phyloP scores from a whole-genome alignment of 352 stramenopile species.

The Pythium graminicola region DNA sequence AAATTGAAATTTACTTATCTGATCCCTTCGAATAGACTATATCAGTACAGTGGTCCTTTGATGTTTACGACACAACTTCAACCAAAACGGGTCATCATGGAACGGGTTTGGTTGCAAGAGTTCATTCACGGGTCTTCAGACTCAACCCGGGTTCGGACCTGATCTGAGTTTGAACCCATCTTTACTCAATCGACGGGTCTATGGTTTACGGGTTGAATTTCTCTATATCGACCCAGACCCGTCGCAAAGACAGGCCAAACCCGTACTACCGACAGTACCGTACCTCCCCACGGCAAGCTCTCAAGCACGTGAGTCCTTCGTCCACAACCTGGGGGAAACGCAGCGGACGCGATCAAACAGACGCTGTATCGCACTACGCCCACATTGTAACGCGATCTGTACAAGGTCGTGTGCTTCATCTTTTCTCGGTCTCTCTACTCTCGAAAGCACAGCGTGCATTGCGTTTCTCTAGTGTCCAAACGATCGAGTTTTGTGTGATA shows the following conservation, averaged over 20 bases:
- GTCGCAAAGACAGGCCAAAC: constrained; percentile 19
- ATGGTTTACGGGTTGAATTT: too few species aligned
- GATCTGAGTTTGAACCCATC: too few species aligned
- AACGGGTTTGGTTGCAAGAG: neutral
- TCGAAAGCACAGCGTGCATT: neutral
- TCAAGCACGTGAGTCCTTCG: constrained; percentile 10
- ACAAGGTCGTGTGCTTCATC: too few species aligned
- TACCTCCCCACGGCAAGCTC: neutral
- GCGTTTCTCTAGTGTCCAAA: neutral
- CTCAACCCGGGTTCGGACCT: neutral
- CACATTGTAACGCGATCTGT: neutral
- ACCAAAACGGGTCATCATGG: constrained; percentile 6
- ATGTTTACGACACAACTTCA: too few species aligned
- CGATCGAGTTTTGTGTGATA: neutral
- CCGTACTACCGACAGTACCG: neutral
- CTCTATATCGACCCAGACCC: constrained; percentile 2
- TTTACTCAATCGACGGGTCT: neutral
- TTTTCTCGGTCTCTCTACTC: neutral
- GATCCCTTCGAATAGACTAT: too few species aligned
- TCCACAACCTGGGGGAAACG: constrained; percentile 1
- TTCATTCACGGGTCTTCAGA: neutral
- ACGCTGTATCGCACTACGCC: neutral
- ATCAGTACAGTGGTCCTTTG: too few species aligned
- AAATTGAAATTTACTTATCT: too few species aligned
- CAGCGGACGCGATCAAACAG: neutral